Base-by-base conservation (phyloP, 1,139 yeast genomes). In the Hemisphaericaspora xylanilytica region DNA sequence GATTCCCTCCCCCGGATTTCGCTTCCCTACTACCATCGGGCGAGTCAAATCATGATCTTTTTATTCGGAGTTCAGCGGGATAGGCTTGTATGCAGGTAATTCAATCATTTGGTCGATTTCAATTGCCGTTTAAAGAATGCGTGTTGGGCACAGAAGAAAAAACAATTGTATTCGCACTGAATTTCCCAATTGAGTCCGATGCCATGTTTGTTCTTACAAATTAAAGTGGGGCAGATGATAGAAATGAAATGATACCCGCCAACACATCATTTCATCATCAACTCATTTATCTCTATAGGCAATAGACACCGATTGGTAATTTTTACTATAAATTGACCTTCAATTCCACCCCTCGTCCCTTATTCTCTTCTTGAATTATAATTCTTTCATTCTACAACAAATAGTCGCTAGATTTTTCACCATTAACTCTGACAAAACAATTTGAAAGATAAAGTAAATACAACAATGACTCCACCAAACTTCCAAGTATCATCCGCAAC, bases 401-500 rank as follows among this genome's bases (percentile, higher is more conserved):
- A 21, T n/a, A n/a, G n/a, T n/a, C 22, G 18, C 10, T 16, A 15
- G 11, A 22, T 22, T 22, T 22, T 8, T n/a, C n/a, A n/a, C n/a
- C n/a, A n/a, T n/a, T n/a, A n/a, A n/a, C n/a, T n/a, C n/a, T n/a
- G n/a, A n/a, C n/a, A n/a, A n/a, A n/a, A n/a, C n/a, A n/a, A n/a
- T n/a, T n/a, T n/a, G n/a, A n/a, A n/a, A n/a, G n/a, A n/a, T n/a
- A n/a, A n/a, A n/a, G n/a, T n/a, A n/a, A 22, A 8, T 5, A 5
- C 11, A 22, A 35, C 35, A 21, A 42, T 42, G 45, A 25, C 49
- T 12, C 37, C 42, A 15, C 45, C 47, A 37, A 35, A 67, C 50
- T 65, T 65, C 49, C 61, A 70, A 49, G 65, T 83, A 39, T 78
- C 92, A 3, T 83, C 95, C 4, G 62, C 67, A 37, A 73, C 81